Evolutionary conservation across 192 early-diverging fungal species (phyloP).

Genomic region (Kappamyces sp.): DNA sequence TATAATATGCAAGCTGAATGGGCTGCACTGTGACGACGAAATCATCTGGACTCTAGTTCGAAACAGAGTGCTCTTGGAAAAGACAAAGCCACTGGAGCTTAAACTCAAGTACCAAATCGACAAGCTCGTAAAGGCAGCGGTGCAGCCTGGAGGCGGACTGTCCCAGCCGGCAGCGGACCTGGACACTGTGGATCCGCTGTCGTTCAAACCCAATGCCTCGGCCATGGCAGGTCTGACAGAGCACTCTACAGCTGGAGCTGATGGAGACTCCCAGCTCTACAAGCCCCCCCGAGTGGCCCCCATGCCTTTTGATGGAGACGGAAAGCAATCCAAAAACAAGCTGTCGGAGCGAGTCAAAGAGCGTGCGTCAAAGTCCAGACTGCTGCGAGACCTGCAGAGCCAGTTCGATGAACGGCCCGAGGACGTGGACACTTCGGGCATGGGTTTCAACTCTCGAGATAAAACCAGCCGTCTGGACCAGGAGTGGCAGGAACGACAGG

Average conservation of each 20-base stretch:
- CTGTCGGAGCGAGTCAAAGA: constrained; percentile 58
- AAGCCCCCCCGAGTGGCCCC: constrained; percentile 79
- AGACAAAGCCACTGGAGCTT: constrained; percentile 87
- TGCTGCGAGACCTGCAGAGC: constrained; percentile 75
- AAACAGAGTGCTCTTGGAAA: constrained; percentile 81
- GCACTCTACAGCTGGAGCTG: constrained; percentile 24
- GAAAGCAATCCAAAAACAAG: constrained; percentile 46
- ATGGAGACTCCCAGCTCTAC: constrained; percentile 63
- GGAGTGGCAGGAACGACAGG: constrained; percentile 54
- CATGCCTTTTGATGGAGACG: constrained; percentile 76
- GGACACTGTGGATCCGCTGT: constrained; percentile 57
- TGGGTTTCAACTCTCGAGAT: constrained; percentile 54
- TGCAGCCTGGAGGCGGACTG: neutral
- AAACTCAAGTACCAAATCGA: constrained; percentile 97
- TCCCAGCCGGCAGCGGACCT: neutral
- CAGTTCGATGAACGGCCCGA: constrained; percentile 88
- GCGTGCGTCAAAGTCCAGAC: constrained; percentile 69
- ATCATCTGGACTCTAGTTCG: constrained; percentile 67
- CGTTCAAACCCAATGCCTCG: constrained; percentile 84
- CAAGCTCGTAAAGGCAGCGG: constrained; percentile 71
- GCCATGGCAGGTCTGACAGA: constrained; percentile 2
- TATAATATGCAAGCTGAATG: constrained; percentile 72
- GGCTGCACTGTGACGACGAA: constrained; percentile 56
- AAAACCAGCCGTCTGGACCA: constrained; percentile 54
- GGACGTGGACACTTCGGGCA: constrained; percentile 63